Evolutionary conservation across 352 stramenopile genomes (phyloP).

Genomic region (Achlya hypogyna): DNA sequence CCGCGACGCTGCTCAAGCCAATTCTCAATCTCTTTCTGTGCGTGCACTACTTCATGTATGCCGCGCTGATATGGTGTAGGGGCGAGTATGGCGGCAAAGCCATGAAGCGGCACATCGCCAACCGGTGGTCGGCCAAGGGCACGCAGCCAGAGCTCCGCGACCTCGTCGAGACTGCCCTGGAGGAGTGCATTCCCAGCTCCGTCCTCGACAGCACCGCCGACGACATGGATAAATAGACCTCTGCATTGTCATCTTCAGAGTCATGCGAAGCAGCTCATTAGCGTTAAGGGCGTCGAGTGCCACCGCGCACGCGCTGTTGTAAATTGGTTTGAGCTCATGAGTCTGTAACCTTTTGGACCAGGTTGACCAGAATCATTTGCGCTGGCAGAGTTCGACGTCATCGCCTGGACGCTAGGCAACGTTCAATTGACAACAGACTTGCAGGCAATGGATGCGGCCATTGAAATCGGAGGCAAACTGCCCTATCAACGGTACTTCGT

Average conservation of each 20-base stretch:
- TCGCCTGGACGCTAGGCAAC: too few relatives aligned
- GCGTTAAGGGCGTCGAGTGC: too few relatives aligned
- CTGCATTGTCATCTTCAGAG: background rate
- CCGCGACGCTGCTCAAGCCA: constrained; percentile 69
- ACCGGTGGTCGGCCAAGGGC: constrained; percentile 50
- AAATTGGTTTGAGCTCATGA: background rate
- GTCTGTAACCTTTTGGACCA: background rate
- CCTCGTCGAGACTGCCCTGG: constrained; percentile 61
- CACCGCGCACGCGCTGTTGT: too few relatives aligned
- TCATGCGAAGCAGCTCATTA: too few relatives aligned
- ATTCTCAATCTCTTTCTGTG: constrained; percentile 71
- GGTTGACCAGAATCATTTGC: too few relatives aligned
- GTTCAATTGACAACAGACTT: too few relatives aligned
- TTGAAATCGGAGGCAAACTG: too few relatives aligned
- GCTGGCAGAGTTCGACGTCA: too few relatives aligned
- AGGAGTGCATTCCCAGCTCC: constrained; percentile 49
- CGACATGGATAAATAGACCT: background rate
- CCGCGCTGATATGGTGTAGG: constrained; percentile 25
- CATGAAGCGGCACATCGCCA: constrained; percentile 68
- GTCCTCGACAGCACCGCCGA: constrained; percentile 41
- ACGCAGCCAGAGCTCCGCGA: constrained; percentile 53
- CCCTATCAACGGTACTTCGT: too few relatives aligned
- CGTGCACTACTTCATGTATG: constrained; percentile 20
- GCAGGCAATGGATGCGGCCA: too few relatives aligned
- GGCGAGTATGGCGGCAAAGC: constrained; percentile 68